Conservation (phyloP, 805 yeast genomes). For the Saccharomycopsis olivae region DNA sequence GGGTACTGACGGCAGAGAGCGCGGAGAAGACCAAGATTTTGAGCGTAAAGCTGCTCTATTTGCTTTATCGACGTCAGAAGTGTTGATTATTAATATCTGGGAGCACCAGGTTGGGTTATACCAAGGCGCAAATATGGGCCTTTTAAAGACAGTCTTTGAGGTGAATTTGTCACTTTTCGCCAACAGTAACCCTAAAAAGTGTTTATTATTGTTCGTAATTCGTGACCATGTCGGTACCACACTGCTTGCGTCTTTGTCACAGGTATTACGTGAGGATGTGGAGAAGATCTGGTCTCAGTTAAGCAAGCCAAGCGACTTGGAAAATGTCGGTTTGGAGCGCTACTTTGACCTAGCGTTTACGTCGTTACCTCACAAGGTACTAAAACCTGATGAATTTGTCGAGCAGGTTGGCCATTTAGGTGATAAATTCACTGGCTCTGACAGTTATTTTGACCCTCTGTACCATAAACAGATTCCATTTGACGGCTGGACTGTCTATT, state of each 20-base stretch:
- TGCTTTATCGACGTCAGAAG: slow-evolving; percentile 86
- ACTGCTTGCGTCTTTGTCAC: slow-evolving; percentile 60
- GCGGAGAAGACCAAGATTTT: slow-evolving; percentile 98
- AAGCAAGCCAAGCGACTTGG: slow-evolving; percentile 59
- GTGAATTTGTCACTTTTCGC: slow-evolving; percentile 85
- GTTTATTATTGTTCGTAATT: slow-evolving; percentile 73
- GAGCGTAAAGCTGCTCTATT: slow-evolving; percentile 94
- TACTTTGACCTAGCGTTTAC: slow-evolving; percentile 81
- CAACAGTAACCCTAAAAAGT: slow-evolving; percentile 44
- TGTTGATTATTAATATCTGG: slow-evolving; percentile 89
- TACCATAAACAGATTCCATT: slow-evolving; percentile 84
- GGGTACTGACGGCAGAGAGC: slow-evolving; percentile 92
- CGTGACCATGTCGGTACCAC: slow-evolving; percentile 88
- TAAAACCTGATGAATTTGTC: slow-evolving; percentile 63
- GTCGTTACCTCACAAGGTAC: slow-evolving; percentile 74
- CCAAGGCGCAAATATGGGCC: slow-evolving; percentile 96
- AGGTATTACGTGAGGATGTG: slow-evolving; percentile 62
- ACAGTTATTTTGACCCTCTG: slow-evolving; percentile 44
- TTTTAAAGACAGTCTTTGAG: slow-evolving; percentile 90
- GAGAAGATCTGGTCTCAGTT: slow-evolving; percentile 67
- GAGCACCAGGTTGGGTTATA: slow-evolving; percentile 94
- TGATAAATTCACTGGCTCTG: slow-evolving; percentile 34
- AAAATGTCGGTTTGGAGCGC: slow-evolving; percentile 47
- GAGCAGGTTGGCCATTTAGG: slow-evolving; percentile 55
- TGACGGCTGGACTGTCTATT: slow-evolving; percentile 93